phyloP scores from a whole-genome alignment of 805 yeast species.

The Wickerhamomyces hampshirensis region DNA sequence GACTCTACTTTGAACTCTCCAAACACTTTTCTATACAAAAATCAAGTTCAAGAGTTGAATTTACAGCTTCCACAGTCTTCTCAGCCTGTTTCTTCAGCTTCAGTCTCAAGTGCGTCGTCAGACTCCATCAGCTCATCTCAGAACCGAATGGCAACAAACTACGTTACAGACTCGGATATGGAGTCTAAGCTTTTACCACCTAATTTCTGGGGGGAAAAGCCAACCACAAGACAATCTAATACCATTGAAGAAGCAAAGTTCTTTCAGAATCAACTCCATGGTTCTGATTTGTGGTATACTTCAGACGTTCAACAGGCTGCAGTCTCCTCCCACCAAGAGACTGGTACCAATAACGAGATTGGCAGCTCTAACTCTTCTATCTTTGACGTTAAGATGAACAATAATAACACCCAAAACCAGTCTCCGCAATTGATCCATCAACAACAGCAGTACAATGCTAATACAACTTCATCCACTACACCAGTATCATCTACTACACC shows the following conservation, averaged over 20 bases:
- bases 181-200: conserved; percentile 28
- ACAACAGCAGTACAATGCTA: conserved; percentile 1
- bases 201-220: conserved; percentile 30
- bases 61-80: conserved; percentile 4
- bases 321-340: background rate
- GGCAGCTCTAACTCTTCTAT: conserved; percentile 9
- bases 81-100: background rate
- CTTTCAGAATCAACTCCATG: conserved; percentile 8
- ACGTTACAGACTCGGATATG: conserved; percentile 18
- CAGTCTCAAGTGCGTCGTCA: conserved; percentile 10
- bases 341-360: conserved; percentile 1
- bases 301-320: conserved; percentile 4
- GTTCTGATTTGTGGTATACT: conserved; percentile 9
- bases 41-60: conserved; percentile 1
- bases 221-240: conserved; percentile 2
- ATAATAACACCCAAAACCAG: conserved; percentile 1
- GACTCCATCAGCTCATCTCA: conserved; percentile 2
- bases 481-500: conserved; percentile 10
- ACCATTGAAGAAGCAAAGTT: conserved; percentile 13
- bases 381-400: conserved; percentile 16
- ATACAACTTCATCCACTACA: conserved; percentile 11
- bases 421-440: conserved; percentile 2
- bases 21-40: background rate
- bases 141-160: conserved; percentile 8
- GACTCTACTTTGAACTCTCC: conserved; percentile 2